These are phyloP conservation scores for Asterionellopsis glacialis DNA, from an alignment of 108 stramenopile genomes.

Conservation along the genomic window DNA sequence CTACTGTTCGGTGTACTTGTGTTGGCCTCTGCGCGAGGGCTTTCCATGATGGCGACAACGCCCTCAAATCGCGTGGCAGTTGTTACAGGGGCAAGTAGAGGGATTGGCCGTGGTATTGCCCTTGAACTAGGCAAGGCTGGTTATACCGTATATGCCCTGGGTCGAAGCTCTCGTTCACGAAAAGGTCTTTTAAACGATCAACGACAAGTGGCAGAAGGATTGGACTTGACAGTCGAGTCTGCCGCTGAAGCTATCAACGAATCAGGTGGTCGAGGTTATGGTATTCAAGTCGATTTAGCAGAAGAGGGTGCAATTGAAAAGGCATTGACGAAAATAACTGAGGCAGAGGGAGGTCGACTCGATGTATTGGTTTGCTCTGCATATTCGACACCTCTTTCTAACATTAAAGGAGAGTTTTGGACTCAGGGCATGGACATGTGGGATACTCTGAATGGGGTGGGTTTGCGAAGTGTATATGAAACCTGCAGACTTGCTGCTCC, in stretches of 20 bases:
- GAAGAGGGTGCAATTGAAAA: conserved; percentile 43
- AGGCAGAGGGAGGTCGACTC: conserved; percentile 51
- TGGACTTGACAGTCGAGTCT: conserved; percentile 52
- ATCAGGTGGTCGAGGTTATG: conserved; percentile 40
- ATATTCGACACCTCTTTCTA: conserved; percentile 41
- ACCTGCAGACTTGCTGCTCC: conserved; percentile 55
- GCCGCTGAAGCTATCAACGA: conserved; percentile 42
- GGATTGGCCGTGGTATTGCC: conserved; percentile 81
- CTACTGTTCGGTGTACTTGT: too few species aligned
- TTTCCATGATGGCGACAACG: too few species aligned
- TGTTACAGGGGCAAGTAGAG: conserved; percentile 64
- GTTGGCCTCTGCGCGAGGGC: too few species aligned
- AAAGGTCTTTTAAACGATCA: conserved; percentile 1
- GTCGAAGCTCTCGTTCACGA: conserved; percentile 2
- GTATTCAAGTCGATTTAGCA: conserved; percentile 43
- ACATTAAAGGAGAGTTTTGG: conserved; percentile 69
- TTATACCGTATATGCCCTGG: conserved; percentile 50
- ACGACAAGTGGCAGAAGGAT: conserved; percentile 20
- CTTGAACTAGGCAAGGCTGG: conserved; percentile 62
- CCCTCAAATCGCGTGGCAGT: conserved; percentile 30
- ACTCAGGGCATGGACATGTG: conserved; percentile 63
- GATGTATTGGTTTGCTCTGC: conserved; percentile 66
- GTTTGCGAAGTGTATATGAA: conserved; percentile 58
- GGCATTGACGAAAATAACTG: conserved; percentile 23
- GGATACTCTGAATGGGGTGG: conserved; percentile 71